Percentiles rank a stretch among this genome's conserved stretches.
These are phyloP conservation scores for Aegilops sharonensis DNA, from an alignment of 176 grass and related monocot genomes.

Conservation along the genomic window DNA sequence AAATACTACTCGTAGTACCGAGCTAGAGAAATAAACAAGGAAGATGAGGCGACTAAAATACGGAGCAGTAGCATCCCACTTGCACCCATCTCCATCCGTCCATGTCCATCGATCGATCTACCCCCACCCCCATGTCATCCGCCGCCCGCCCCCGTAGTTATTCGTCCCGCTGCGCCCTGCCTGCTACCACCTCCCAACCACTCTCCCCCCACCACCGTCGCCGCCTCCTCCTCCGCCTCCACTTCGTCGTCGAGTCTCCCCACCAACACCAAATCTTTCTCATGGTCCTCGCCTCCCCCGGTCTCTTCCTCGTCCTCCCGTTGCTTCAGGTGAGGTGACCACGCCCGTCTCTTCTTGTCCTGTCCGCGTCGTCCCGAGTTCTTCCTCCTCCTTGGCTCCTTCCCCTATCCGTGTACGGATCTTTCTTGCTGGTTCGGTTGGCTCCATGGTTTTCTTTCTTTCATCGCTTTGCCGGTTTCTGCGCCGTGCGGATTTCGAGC, in stretches of 20 bases:
- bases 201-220: not conserved
- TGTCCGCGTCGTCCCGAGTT: not conserved
- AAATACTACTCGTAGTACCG: not conserved
- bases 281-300: not conserved
- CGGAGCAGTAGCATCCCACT: not conserved
- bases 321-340: not conserved
- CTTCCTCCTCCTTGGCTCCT: not conserved
- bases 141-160: slow-evolving; percentile 5
- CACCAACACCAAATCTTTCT: slow-evolving; percentile 19
- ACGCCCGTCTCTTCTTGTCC: not conserved
- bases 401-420: not conserved
- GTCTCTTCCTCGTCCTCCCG: not conserved
- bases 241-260: not conserved
- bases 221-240: not conserved
- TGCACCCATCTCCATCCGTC: not conserved
- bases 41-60: not conserved
- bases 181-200: slow-evolving; percentile 1
- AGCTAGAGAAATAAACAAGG: slow-evolving; percentile 1
- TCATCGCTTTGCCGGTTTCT: not conserved
- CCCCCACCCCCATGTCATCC: not conserved
- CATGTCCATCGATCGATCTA: not conserved
- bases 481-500: not conserved
- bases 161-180: not conserved
- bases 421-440: not conserved
- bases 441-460: not conserved